Conservation (phyloP, 208 protist species). For the Naegleria fowleri region DNA sequence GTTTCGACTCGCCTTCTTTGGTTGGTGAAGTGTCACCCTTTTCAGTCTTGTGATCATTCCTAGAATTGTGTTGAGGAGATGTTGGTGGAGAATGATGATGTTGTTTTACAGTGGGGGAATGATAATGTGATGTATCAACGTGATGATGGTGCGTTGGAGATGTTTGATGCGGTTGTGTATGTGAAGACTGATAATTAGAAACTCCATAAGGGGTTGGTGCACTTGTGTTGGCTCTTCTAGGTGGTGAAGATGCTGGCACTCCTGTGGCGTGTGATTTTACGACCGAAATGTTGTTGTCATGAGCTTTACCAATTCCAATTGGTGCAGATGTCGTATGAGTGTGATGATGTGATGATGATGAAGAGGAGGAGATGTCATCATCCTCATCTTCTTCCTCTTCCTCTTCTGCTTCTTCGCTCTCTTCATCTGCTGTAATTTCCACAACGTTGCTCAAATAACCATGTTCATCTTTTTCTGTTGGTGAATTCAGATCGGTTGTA, state of each 20-base stretch:
- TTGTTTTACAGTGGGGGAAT: neutral
- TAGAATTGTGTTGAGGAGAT: neutral
- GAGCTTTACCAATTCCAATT: neutral
- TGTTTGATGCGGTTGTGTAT: neutral
- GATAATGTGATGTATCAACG: neutral
- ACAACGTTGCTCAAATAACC: constrained; percentile 9
- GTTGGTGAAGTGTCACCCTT: neutral
- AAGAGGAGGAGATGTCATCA: neutral
- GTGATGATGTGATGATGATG: neutral
- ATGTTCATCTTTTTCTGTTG: neutral
- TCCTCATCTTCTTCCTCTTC: neutral
- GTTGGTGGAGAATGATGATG: neutral
- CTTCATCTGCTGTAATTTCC: neutral
- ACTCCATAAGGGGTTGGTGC: neutral
- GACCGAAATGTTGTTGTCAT: neutral
- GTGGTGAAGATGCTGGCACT: neutral
- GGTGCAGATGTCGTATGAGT: neutral
- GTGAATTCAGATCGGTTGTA: neutral
- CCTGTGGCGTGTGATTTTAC: neutral
- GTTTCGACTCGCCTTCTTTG: neutral
- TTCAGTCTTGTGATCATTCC: neutral
- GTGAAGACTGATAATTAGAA: neutral
- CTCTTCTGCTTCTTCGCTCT: neutral
- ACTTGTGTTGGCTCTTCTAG: neutral
- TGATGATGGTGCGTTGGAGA: neutral